phyloP scores from a whole-genome alignment of 176 grass and related monocot genomes.

The Aegilops umbellulata region DNA sequence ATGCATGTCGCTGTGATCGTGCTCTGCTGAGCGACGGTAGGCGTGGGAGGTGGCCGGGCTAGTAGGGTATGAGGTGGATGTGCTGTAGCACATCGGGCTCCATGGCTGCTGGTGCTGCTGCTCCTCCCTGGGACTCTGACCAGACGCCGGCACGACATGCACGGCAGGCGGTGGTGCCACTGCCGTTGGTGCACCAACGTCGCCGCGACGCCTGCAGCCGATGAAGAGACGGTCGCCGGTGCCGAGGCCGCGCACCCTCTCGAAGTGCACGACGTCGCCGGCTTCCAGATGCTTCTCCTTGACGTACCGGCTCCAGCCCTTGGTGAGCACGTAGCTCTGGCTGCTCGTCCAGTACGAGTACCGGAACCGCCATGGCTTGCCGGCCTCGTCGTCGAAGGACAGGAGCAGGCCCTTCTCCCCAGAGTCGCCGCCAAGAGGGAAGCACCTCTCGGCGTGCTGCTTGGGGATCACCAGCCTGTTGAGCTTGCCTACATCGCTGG shows the following conservation, averaged over 20 bases:
- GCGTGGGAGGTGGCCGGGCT: constrained; percentile 53
- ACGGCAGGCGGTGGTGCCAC: constrained; percentile 10
- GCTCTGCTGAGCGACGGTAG: constrained; percentile 37
- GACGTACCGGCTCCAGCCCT: constrained; percentile 95
- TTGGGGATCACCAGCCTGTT: constrained; percentile 94
- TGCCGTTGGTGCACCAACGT: background rate
- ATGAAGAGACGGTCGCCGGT: constrained; percentile 61
- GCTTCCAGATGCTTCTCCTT: constrained; percentile 90
- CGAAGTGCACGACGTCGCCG: constrained; percentile 73
- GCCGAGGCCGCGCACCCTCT: constrained; percentile 42
- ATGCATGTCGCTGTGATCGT: constrained; percentile 41
- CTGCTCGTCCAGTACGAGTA: constrained; percentile 99
- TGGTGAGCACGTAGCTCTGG: constrained; percentile 98
- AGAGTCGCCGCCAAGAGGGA: constrained; percentile 64
- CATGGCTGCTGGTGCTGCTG: constrained; percentile 34
- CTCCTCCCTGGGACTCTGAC: constrained; percentile 38
- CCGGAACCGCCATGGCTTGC: constrained; percentile 79
- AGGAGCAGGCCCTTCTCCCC: constrained; percentile 77
- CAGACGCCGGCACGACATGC: background rate
- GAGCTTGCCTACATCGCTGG: constrained; percentile 88
- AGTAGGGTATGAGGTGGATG: constrained; percentile 44
- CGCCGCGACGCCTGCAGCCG: constrained; percentile 44
- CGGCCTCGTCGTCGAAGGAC: constrained; percentile 80
- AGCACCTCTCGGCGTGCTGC: constrained; percentile 87
- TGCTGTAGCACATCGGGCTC: constrained; percentile 69